These are phyloP conservation scores for Trichoderma brevicompactum DNA, from an alignment of 2,329 filamentous ascomycete species.

Conservation along the genomic window DNA sequence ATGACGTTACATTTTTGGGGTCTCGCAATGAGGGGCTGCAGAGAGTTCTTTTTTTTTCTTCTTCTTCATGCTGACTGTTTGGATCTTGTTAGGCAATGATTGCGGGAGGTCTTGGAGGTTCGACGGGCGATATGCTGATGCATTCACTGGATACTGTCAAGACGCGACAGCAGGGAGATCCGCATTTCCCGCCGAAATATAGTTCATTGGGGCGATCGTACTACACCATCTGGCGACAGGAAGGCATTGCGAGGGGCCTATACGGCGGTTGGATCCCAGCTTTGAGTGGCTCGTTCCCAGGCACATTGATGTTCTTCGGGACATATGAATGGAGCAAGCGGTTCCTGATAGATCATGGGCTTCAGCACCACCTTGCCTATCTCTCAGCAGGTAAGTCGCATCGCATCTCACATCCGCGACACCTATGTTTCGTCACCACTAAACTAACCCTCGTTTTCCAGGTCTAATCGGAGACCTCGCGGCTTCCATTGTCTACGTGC, in stretches of 20 bases:
- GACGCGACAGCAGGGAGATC: constrained; percentile 95
- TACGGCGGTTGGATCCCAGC: constrained; percentile 95
- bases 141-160: constrained; percentile 99
- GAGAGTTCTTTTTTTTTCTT: neutral
- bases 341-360: constrained; percentile 79
- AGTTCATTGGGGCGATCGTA: constrained; percentile 89
- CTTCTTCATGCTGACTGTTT: constrained; percentile 24
- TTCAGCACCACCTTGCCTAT: constrained; percentile 84
- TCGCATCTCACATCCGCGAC: neutral
- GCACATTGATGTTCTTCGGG: constrained; percentile 93
- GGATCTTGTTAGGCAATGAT: constrained; percentile 75
- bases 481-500: constrained; percentile 91
- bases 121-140: constrained; percentile 96
- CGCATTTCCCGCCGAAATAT: constrained; percentile 90
- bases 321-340: constrained; percentile 96
- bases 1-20: neutral
- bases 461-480: constrained; percentile 93
- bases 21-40: neutral
- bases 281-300: constrained; percentile 87
- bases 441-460: constrained; percentile 41
- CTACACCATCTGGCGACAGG: constrained; percentile 88
- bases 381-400: constrained; percentile 70
- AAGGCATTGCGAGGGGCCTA: constrained; percentile 81
- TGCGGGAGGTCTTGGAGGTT: constrained; percentile 89
- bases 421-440: constrained; percentile 24